These are phyloP conservation scores for button mushroom (Agaricus bisporus) DNA, from an alignment of 768 basidiomycete species.

Conservation along the genomic window DNA sequence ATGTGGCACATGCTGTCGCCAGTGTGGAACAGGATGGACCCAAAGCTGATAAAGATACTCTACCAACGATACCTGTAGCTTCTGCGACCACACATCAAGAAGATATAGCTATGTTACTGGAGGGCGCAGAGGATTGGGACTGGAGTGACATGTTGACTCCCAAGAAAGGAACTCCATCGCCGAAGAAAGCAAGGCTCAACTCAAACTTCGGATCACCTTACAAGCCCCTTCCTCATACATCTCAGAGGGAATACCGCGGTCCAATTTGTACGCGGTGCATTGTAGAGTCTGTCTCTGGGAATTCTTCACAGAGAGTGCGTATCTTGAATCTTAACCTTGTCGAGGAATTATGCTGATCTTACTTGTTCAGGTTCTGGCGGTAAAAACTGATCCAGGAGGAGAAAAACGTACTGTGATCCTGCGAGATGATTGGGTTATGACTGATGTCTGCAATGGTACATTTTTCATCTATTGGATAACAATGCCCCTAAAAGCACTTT, in stretches of 20 bases:
- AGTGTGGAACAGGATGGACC: not conserved
- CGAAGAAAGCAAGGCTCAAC: conserved; percentile 19
- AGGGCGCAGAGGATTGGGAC: conserved; percentile 68
- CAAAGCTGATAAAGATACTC: not conserved
- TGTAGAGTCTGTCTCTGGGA: conserved; percentile 37
- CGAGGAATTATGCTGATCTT: not conserved
- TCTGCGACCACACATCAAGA: conserved; percentile 20
- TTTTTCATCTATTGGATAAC: not conserved
- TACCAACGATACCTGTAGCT: conserved; percentile 13
- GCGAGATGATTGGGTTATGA: conserved; percentile 71
- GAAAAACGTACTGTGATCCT: conserved; percentile 50
- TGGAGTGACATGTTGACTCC: conserved; percentile 51
- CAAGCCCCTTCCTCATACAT: conserved; percentile 6
- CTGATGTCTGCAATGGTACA: conserved; percentile 55
- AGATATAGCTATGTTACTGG: conserved; percentile 43
- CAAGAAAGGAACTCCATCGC: conserved; percentile 30
- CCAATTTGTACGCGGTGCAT: conserved; percentile 47
- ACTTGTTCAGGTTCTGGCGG: conserved; percentile 41
- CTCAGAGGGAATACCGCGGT: conserved; percentile 19
- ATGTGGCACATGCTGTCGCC: conserved; percentile 3
- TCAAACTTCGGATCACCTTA: not conserved
- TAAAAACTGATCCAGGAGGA: conserved; percentile 33
- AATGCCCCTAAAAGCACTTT: not conserved
- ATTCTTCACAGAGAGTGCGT: conserved; percentile 37
- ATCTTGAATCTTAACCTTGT: not conserved